phyloP scores from a whole-genome alignment of 1,284 basidiomycete genomes.

The Puccinia triticina region DNA sequence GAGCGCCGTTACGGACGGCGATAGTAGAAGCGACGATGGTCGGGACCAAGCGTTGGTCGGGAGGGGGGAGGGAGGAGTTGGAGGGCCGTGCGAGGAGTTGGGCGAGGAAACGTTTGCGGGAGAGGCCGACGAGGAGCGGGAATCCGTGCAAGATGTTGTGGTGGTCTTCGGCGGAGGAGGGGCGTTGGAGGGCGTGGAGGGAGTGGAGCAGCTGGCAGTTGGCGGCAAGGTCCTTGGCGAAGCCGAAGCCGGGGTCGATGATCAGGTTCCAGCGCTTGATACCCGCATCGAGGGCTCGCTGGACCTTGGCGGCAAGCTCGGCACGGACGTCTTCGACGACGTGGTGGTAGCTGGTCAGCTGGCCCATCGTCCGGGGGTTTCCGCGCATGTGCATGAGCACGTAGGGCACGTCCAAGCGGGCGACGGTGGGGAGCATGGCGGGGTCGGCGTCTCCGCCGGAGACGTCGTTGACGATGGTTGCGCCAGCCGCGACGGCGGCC shows the following conservation, averaged over 20 bases:
- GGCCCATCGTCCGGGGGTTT: slow-evolving; percentile 66
- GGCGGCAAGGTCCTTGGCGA: slow-evolving; percentile 80
- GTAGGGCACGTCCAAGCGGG: slow-evolving; percentile 68
- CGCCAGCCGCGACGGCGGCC: slow-evolving; percentile 77
- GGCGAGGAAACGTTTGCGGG: slow-evolving; percentile 82
- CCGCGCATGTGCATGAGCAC: slow-evolving; percentile 92
- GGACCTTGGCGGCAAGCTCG: slow-evolving; percentile 75
- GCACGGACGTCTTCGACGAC: slow-evolving; percentile 72
- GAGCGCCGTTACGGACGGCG: slow-evolving; percentile 53
- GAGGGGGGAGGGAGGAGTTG: not conserved
- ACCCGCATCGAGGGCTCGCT: slow-evolving; percentile 73
- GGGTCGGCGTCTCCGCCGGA: slow-evolving; percentile 64
- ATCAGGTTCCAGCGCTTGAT: slow-evolving; percentile 87
- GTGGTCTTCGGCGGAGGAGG: not conserved
- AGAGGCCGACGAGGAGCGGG: slow-evolving; percentile 76
- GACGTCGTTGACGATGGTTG: slow-evolving; percentile 93
- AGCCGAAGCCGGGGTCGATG: slow-evolving; percentile 90
- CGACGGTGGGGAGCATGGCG: slow-evolving; percentile 72
- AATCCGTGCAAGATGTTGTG: slow-evolving; percentile 62
- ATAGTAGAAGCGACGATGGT: slow-evolving; percentile 41
- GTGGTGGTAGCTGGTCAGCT: slow-evolving; percentile 62
- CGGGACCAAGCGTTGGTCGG: slow-evolving; percentile 59
- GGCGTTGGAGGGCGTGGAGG: not conserved
- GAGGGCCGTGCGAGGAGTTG: slow-evolving; percentile 28
- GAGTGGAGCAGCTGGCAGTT: slow-evolving; percentile 68